Percentiles rank a stretch among this genome's conserved stretches.
These are phyloP conservation scores for Pythium chondricola DNA, from an alignment of 352 stramenopile species.

Conservation along the genomic window DNA sequence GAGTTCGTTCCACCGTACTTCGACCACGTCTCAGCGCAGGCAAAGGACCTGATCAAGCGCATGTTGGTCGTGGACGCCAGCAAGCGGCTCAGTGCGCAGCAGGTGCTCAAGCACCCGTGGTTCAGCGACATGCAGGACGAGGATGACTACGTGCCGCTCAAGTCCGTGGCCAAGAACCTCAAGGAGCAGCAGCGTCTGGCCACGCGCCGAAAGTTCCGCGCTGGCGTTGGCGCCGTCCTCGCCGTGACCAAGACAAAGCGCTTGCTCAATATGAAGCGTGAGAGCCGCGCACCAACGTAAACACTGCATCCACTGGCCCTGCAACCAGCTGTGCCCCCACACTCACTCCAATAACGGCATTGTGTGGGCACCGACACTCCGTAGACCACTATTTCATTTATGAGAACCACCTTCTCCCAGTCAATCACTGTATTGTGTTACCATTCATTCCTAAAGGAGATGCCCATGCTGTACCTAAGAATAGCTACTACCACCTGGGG, in stretches of 20 bases:
- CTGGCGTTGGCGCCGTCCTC: conserved; percentile 58
- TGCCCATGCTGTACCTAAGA: no score
- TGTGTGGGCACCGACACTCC: no score
- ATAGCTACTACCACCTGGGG: no score
- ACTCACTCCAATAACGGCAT: no score
- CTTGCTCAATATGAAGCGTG: conserved; percentile 33
- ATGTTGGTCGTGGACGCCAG: conserved; percentile 90
- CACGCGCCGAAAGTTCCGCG: conserved; percentile 64
- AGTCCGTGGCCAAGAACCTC: conserved; percentile 68
- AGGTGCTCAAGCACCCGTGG: conserved; percentile 66
- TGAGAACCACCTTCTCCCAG: no score
- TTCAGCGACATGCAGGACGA: conserved; percentile 66
- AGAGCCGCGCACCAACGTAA: conserved; percentile 23
- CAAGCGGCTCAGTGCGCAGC: conserved; percentile 65
- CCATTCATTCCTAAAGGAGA: no score
- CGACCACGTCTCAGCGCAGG: conserved; percentile 80
- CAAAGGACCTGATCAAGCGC: conserved; percentile 91
- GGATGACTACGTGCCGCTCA: conserved; percentile 35
- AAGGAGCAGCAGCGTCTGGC: conserved; percentile 51
- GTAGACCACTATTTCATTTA: no score
- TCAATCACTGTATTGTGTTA: no score
- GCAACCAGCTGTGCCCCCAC: neutral
- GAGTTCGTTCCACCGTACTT: conserved; percentile 93
- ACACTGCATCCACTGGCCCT: neutral
- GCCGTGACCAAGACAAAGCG: conserved; percentile 77